Evolutionary conservation across 495 filamentous ascomycete genomes (phyloP), one percentile per base, ranked within the genome.

Genomic region (Ascobolus immersus): DNA sequence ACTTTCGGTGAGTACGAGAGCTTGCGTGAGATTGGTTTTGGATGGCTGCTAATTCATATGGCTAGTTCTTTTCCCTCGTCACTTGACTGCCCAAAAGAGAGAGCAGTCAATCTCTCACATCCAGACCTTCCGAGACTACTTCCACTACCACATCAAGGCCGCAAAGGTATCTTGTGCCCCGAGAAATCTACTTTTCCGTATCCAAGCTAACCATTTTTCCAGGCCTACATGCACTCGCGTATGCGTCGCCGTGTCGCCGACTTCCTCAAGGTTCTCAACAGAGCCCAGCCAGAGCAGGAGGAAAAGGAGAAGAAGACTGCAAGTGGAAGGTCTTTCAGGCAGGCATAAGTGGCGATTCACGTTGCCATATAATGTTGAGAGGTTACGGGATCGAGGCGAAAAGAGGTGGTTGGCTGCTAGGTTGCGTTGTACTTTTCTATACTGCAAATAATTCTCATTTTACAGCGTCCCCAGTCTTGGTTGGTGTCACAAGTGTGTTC

Each of bases 101-200:
- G 73, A 77, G 29, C 84, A 93, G 38, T 84, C 78, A 51, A 94
- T 99, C 44, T 91, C 80, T 23, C 86, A 99, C 48, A 92, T 99
- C 44, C 89, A 99, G 56, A 99, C 84, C 12, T 99, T 99, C 76
- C 77, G 86, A 38, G 89, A 94, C 47, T 94, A 99, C 53, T 99
- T 99, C 64, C 86, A 99, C 53, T 99, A 99, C 53, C 86, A 99
- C 55, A 99, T 99, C 60, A 99, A 99, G 57, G 86, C 86, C 18
- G 90, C 84, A 29, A 94, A 92, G 61, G 72, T 75, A 52, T 36
- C 57, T 14, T 15, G 30, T 15, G 24, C 11, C 17, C 19, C n/a
- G n/a, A n/a, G n/a, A n/a, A n/a, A n/a, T n/a, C n/a, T n/a, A n/a
- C n/a, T n/a, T n/a, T n/a, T 17, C 7, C 2, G 17, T 24, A 22